These are phyloP conservation scores for Sugiyamaella pinicola DNA, from an alignment of 1,139 yeast genomes.

Conservation along the genomic window DNA sequence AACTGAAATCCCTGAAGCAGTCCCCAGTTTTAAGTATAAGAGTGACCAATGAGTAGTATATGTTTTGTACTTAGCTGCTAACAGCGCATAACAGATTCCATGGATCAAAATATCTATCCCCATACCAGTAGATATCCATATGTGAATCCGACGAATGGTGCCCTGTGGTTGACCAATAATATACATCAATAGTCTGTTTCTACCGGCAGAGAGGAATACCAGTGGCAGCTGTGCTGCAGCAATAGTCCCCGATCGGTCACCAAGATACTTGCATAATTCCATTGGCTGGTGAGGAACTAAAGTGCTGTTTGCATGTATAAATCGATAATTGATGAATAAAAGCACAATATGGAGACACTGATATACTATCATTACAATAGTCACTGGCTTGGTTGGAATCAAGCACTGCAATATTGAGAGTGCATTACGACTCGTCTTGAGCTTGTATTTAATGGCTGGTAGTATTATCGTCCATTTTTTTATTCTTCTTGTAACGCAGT, in stretches of 20 bases:
- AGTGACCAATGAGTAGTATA: slow-evolving; percentile 11
- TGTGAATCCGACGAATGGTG: slow-evolving; percentile 11
- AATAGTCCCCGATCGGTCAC: slow-evolving; percentile 56
- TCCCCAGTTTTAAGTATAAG: slow-evolving; percentile 13
- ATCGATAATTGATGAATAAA: slow-evolving; percentile 13
- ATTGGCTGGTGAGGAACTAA: slow-evolving; percentile 8
- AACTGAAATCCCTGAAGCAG: slow-evolving; percentile 8
- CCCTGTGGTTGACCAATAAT: slow-evolving; percentile 54
- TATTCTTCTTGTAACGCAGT: slow-evolving; percentile 3
- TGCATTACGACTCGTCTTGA: not conserved
- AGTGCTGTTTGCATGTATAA: slow-evolving; percentile 5
- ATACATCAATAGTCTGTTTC: slow-evolving; percentile 60
- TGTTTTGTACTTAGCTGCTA: slow-evolving; percentile 2
- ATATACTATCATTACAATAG: slow-evolving; percentile 6
- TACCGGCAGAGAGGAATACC: slow-evolving; percentile 58
- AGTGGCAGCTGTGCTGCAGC: slow-evolving; percentile 56
- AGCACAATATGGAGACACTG: slow-evolving; percentile 17
- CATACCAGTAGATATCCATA: slow-evolving; percentile 13
- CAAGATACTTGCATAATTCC: slow-evolving; percentile 43
- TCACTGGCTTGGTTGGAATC: slow-evolving; percentile 3
- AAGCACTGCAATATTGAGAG: slow-evolving; percentile 1
- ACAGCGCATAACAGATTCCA: slow-evolving; percentile 15
- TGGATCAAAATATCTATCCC: slow-evolving; percentile 19
- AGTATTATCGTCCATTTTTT: slow-evolving; percentile 4
- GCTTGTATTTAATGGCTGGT: not conserved